Evolutionary conservation across 106 monocot species (phyloP), one percentile per base, ranked within the genome.

Genomic region (Allium sativum): DNA sequence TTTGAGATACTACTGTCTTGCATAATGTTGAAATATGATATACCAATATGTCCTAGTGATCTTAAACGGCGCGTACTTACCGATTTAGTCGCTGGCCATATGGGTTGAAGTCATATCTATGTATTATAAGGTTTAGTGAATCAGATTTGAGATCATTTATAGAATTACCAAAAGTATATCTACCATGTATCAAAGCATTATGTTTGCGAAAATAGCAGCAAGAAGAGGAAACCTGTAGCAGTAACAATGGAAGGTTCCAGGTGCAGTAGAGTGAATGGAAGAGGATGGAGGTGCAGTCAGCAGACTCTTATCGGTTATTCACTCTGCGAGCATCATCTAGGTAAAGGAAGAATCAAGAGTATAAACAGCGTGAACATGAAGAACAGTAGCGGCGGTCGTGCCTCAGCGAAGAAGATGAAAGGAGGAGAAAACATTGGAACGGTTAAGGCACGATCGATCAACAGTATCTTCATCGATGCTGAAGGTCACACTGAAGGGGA

Each of bases 251-350:
- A 86, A 61, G 89, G 94, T 0, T 89, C 94, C 18, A 57, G 89
- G 65, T 94, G 94, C 77, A 94, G 94, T 79, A 77, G 89, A 12
- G 83, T 94, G 52, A 94, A 94, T 47, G 94, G 94, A 12, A 65
- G 89, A 40, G 94, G 94, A 12, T 89, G 94, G 94, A 69, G 86
- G 42, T 94, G 94, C 72, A 68, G 81, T 72, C 94, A 89, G 72
- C 81, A 72, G 67, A 89, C 94, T 3, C 72, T 89, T 40, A 78
- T 86, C 31, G 94, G 94, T 0, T 89, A 86, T 76, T 85, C 94
- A 1, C 81, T 94, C 31, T 89, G 94, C 60, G 83, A 89, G 81
- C 93, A 94, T 76, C 93, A 94, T 54, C 78, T 89, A 8, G 93
- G 93, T 21, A 94, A 94, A 56, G 93, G 93, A 10, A 73, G 93